phyloP scores from a whole-genome alignment of 495 filamentous ascomycete species.

The Melanomma pulvis-pyrius region DNA sequence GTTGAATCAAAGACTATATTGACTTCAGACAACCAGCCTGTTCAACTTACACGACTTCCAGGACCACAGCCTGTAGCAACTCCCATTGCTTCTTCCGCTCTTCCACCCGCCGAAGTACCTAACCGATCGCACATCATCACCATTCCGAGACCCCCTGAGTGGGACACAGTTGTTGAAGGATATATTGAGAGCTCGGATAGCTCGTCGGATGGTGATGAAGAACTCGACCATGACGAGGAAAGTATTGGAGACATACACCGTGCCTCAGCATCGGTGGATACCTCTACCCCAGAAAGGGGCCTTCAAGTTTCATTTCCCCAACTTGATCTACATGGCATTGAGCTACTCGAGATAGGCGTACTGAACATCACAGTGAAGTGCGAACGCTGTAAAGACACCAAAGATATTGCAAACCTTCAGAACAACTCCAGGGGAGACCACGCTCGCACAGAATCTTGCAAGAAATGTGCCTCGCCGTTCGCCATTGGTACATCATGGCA shows the following conservation, averaged over 20 bases:
- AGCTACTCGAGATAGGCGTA: constrained; percentile 71
- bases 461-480: constrained; percentile 73
- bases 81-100: background rate
- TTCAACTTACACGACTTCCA: background rate
- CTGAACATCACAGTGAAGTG: constrained; percentile 80
- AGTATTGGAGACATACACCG: constrained; percentile 40
- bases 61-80: background rate
- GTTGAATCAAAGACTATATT: background rate
- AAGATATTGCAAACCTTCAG: constrained; percentile 70
- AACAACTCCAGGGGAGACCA: constrained; percentile 47
- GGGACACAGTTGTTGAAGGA: constrained; percentile 51
- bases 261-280: constrained; percentile 26
- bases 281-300: constrained; percentile 58
- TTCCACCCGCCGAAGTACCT: background rate
- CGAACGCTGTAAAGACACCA: constrained; percentile 76
- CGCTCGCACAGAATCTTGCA: constrained; percentile 59
- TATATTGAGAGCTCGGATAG: constrained; percentile 25
- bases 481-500: constrained; percentile 52
- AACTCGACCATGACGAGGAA: constrained; percentile 45
- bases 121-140: constrained; percentile 69
- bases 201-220: constrained; percentile 26
- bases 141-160: constrained; percentile 83
- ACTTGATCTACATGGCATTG: constrained; percentile 78
- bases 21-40: background rate
- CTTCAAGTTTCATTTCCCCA: constrained; percentile 81